Conservation (phyloP, 1,284 basidiomycete genomes). For the Tilletia horrida region DNA sequence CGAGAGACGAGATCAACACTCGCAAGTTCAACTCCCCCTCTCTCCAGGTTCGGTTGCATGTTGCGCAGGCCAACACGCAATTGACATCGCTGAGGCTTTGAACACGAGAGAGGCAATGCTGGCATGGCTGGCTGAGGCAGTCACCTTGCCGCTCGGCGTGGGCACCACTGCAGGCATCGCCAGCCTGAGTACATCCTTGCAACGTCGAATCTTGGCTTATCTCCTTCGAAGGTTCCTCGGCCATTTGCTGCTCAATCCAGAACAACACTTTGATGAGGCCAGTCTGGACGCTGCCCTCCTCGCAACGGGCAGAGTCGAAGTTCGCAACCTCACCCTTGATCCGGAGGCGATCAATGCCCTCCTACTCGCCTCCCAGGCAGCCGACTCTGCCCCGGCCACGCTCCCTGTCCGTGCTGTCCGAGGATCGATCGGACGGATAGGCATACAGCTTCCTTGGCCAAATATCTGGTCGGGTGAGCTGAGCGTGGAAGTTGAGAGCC, state of each 20-base stretch:
- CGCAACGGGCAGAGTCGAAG: constrained; percentile 78
- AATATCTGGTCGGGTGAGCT: constrained; percentile 42
- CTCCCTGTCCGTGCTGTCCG: constrained; percentile 66
- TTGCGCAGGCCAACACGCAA: too few species aligned
- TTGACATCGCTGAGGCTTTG: too few species aligned
- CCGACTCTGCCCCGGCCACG: neutral
- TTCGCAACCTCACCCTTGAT: constrained; percentile 77
- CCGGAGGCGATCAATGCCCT: constrained; percentile 62
- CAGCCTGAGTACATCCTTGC: constrained; percentile 71
- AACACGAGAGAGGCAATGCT: neutral
- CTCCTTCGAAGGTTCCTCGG: constrained; percentile 78
- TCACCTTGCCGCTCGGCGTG: constrained; percentile 6
- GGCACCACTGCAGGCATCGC: constrained; percentile 3
- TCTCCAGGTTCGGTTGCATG: too few species aligned
- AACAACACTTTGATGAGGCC: neutral
- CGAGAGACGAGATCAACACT: too few species aligned
- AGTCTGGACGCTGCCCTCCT: constrained; percentile 77
- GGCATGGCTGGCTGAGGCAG: constrained; percentile 15
- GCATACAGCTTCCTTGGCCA: constrained; percentile 39
- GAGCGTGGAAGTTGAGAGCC: constrained; percentile 24
- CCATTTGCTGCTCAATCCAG: constrained; percentile 72
- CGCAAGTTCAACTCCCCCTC: too few species aligned
- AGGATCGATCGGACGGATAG: constrained; percentile 60
- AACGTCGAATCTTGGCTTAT: constrained; percentile 84
- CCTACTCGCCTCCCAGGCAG: constrained; percentile 37